Evolutionary conservation across 2,329 filamentous ascomycete genomes (phyloP).

Genomic region (Botrytis pseudocinerea): DNA sequence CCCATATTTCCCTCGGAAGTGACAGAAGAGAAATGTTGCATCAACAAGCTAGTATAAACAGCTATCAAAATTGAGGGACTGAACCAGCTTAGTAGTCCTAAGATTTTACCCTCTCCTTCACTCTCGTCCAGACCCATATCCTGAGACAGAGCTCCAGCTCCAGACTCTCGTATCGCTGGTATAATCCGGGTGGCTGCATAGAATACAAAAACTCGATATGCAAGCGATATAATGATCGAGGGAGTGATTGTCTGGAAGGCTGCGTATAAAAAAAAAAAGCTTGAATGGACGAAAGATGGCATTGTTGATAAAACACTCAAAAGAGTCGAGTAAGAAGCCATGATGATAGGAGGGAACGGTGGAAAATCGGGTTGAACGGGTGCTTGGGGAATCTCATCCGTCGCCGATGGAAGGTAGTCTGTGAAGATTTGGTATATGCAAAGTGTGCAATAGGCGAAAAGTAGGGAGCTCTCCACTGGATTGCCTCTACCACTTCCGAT

Average conservation of each 20-base stretch:
- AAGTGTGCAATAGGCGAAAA: slow-evolving; percentile 97
- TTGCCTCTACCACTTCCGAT: slow-evolving; percentile 93
- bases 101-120: slow-evolving; percentile 75
- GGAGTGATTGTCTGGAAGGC: slow-evolving; percentile 95
- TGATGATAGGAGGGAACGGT: slow-evolving; percentile 94
- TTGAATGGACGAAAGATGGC: slow-evolving; percentile 80
- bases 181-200: slow-evolving; percentile 96
- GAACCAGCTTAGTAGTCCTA: slow-evolving; percentile 89
- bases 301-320: slow-evolving; percentile 79
- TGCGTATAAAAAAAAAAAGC: slow-evolving; percentile 82
- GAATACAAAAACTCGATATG: slow-evolving; percentile 91
- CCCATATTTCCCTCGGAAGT: slow-evolving; percentile 61
- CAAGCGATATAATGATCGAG: slow-evolving; percentile 90
- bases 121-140: slow-evolving; percentile 84
- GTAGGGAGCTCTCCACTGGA: slow-evolving; percentile 87
- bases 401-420: slow-evolving; percentile 81
- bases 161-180: slow-evolving; percentile 84
- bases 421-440: slow-evolving; percentile 99
- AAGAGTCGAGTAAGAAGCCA: slow-evolving; percentile 95
- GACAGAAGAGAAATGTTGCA: slow-evolving; percentile 89
- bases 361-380: slow-evolving; percentile 81
- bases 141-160: slow-evolving; percentile 77
- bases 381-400: slow-evolving; percentile 54
- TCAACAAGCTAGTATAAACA: slow-evolving; percentile 90
- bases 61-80: slow-evolving; percentile 92